Evolutionary conservation across 129 eudicot genomes (phyloP), one percentile per base, ranked within the genome.

Genomic region (Saposhnikovia divaricata): DNA sequence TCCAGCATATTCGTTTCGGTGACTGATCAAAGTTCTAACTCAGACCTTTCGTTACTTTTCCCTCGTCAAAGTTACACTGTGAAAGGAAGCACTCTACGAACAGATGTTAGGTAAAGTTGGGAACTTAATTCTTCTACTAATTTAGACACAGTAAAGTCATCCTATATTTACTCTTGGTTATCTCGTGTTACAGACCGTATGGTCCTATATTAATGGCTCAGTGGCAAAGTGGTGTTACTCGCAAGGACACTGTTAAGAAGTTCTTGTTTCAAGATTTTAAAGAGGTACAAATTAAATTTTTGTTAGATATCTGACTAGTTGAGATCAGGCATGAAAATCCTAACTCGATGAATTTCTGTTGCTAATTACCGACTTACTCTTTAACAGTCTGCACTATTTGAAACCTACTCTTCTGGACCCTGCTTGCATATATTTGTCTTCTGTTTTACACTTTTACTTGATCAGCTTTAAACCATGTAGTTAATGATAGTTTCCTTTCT

Each of bases 141-240:
- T 34, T 27, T 63, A 25, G 37, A 37, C 71, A 15, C 19, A 19
- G 25, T 19, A 23, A 38, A 15, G 13, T 16, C 71, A 50, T 81
- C 18, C 47, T 10, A 44, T 44, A 9, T 44, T 23, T 23, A 9
- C 14, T 44, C 2, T 43, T 25, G 5, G 68, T 81, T 45, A 51
- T 73, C 28, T 75, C 59, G 2, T 80, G 44, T 77, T n/a, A 11
- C 87, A 94, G 98, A 84, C 83, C 87, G 19, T 79, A 89, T 74
- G 88, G 85, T 46, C 97, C 98, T 9, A 88, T 91, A 90, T 82
- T 94, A 76, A 44, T 94, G 63, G 82, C 92, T 28, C 98, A 94
- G 79, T 94, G 91, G 91, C 98, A 94, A 87, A 89, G 88, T 81
- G 98, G 85, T 77, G 98, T 94, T 74, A 94, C 97, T 76, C 92